Base-by-base conservation (phyloP, 2,329 filamentous ascomycete species). In the Teratosphaeria epicoccoides region DNA sequence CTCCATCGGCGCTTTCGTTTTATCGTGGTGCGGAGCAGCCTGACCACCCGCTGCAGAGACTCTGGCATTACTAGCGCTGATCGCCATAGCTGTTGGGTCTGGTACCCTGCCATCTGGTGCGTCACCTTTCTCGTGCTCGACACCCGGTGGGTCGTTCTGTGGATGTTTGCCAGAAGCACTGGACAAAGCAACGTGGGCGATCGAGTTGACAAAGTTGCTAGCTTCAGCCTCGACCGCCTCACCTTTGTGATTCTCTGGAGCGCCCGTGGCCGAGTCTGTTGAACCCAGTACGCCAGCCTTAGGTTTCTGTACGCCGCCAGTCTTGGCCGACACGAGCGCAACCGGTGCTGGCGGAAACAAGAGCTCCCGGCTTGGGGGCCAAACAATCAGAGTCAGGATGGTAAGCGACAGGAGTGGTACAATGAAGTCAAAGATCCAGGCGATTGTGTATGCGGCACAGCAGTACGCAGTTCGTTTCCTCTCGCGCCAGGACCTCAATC, bases 141-240 rank as follows among this genome's bases (percentile, higher is more conserved):
- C 77, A n/a, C 73, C 66, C n/a, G 44, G 44, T 2, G 80, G 79
- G 25, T 85, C 80, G 2, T 74, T 76, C 64, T 85, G 80, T 0
- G 86, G 85, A 56, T 89, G 81, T 63, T 89, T 88, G 1, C 87
- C 87, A 0, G 83, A 82, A 1, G 86, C 87, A 58, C 84, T 87
- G 46, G 83, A 84, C 17, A 91, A 70, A 1, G 86, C 83, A 4
- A 93, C 80, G 25, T 81, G 77, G 7, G 83, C 81, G 49, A 93
- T 82, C 28, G 83, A 80, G 50, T 83, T 84, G 53, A 93, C 83
- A 55, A 94, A 84, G 63, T 88, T 90, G 59, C 79, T 84, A 1
- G 88, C 88, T 66, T 94, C 88, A 55, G 86, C 80, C 65, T 94
- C 88, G 1, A 88, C 85, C 0, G 87, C 86, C 65, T 93, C 87